These are phyloP conservation scores for Yarrowia alimentaria DNA, from an alignment of 805 yeast genomes.

Conservation along the genomic window DNA sequence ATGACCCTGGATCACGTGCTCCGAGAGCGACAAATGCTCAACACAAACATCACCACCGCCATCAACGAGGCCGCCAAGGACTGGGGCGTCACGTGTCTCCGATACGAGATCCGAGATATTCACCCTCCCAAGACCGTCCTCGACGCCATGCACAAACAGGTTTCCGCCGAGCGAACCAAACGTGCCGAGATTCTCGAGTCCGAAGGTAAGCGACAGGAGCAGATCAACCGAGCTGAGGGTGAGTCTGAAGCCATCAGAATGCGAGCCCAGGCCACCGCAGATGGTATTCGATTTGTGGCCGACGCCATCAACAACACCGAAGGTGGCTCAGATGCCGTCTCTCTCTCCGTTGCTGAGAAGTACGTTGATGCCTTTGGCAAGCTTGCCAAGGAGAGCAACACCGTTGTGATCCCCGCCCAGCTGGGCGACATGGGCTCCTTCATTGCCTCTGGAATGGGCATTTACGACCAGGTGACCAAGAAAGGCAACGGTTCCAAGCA, in stretches of 20 bases:
- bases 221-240: slow-evolving; percentile 82
- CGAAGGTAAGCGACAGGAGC: slow-evolving; percentile 78
- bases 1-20: slow-evolving; percentile 75
- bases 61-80: slow-evolving; percentile 80
- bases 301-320: slow-evolving; percentile 64
- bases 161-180: slow-evolving; percentile 80
- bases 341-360: slow-evolving; percentile 77
- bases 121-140: slow-evolving; percentile 83
- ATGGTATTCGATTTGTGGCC: slow-evolving; percentile 63
- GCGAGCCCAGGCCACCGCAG: slow-evolving; percentile 70
- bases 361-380: slow-evolving; percentile 79
- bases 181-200: slow-evolving; percentile 84
- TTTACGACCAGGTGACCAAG: slow-evolving; percentile 53
- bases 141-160: slow-evolving; percentile 90
- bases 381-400: slow-evolving; percentile 77
- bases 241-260: slow-evolving; percentile 65
- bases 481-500: neutral
- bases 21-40: slow-evolving; percentile 70
- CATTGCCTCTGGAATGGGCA: slow-evolving; percentile 75
- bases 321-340: slow-evolving; percentile 72
- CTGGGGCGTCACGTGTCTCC: slow-evolving; percentile 81
- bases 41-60: slow-evolving; percentile 69
- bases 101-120: slow-evolving; percentile 84
- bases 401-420: slow-evolving; percentile 73
- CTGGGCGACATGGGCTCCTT: slow-evolving; percentile 70